phyloP scores from a whole-genome alignment of 129 eudicot species.

The Tanacetum coccineum region DNA sequence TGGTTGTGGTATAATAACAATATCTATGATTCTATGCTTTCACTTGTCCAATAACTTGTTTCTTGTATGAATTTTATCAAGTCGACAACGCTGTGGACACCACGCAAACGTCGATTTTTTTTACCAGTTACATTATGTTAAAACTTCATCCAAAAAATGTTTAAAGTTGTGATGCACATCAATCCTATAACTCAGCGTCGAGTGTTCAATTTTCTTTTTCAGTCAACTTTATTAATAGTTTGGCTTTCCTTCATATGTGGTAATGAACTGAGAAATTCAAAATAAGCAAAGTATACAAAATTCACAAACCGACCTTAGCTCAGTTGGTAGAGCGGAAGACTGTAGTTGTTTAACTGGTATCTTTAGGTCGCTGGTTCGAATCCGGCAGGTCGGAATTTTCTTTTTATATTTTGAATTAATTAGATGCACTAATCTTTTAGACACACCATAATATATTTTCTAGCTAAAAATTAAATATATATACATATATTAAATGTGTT shows the following conservation, averaged over 20 bases:
- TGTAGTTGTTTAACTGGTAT: slow-evolving; percentile 46
- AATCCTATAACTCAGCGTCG: neutral
- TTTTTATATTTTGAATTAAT: neutral
- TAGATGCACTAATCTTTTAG: too few species aligned
- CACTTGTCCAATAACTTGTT: too few species aligned
- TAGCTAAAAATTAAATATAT: too few species aligned
- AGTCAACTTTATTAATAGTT: too few species aligned
- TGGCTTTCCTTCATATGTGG: neutral
- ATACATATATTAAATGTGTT: too few species aligned
- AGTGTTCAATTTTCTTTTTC: neutral
- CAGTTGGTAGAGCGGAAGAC: slow-evolving; percentile 97
- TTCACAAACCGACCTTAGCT: slow-evolving; percentile 63
- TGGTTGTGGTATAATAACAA: too few species aligned
- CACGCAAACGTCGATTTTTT: too few species aligned
- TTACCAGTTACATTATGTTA: too few species aligned
- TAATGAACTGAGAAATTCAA: neutral
- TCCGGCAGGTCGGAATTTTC: slow-evolving; percentile 92
- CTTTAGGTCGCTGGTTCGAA: slow-evolving; percentile 99
- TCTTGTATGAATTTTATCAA: too few species aligned
- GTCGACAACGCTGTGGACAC: neutral
- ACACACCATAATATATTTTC: too few species aligned
- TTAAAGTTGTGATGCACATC: neutral
- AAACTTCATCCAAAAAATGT: too few species aligned
- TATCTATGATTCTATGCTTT: too few species aligned
- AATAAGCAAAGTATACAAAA: neutral